Percentiles rank a stretch among this genome's conserved stretches.
These are phyloP conservation scores for Colletotrichum tanaceti DNA, from an alignment of 2,329 filamentous ascomycete genomes.

Conservation along the genomic window DNA sequence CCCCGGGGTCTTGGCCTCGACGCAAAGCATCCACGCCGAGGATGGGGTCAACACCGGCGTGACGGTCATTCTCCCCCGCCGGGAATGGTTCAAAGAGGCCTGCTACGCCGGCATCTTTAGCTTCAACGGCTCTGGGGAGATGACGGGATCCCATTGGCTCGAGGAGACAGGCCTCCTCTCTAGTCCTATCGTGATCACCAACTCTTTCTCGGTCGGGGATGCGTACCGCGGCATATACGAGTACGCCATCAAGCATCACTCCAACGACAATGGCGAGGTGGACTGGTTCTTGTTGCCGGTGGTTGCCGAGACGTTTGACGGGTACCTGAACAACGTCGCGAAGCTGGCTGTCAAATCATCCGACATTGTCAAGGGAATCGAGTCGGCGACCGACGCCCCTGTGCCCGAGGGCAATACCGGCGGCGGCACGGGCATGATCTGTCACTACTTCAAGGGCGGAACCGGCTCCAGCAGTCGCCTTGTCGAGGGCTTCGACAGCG, in stretches of 20 bases:
- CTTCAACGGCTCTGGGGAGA: slow-evolving; percentile 73
- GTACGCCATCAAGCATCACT: slow-evolving; percentile 61
- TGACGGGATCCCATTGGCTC: slow-evolving; percentile 72
- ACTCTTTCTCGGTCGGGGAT: slow-evolving; percentile 67
- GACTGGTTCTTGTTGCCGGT: slow-evolving; percentile 68
- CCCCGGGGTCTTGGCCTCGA: slow-evolving; percentile 59
- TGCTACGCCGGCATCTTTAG: slow-evolving; percentile 65
- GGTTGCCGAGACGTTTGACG: slow-evolving; percentile 73
- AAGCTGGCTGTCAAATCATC: slow-evolving; percentile 65
- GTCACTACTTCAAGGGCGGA: slow-evolving; percentile 74
- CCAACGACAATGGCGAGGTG: slow-evolving; percentile 55
- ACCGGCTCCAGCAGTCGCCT: slow-evolving; percentile 71
- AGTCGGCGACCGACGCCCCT: slow-evolving; percentile 59
- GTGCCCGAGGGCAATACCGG: slow-evolving; percentile 73
- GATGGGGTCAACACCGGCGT: slow-evolving; percentile 60
- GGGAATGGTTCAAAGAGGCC: slow-evolving; percentile 57
- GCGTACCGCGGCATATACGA: slow-evolving; percentile 70
- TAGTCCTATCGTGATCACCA: slow-evolving; percentile 71
- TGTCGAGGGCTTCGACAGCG: slow-evolving; percentile 57
- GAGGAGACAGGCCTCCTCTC: slow-evolving; percentile 70
- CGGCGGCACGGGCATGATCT: slow-evolving; percentile 76
- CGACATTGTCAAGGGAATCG: slow-evolving; percentile 66
- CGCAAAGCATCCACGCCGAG: slow-evolving; percentile 55
- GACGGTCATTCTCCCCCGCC: slow-evolving; percentile 60
- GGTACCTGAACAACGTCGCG: slow-evolving; percentile 67